Conservation (phyloP, 805 yeast genomes). For the Metschnikowia continentalis region DNA sequence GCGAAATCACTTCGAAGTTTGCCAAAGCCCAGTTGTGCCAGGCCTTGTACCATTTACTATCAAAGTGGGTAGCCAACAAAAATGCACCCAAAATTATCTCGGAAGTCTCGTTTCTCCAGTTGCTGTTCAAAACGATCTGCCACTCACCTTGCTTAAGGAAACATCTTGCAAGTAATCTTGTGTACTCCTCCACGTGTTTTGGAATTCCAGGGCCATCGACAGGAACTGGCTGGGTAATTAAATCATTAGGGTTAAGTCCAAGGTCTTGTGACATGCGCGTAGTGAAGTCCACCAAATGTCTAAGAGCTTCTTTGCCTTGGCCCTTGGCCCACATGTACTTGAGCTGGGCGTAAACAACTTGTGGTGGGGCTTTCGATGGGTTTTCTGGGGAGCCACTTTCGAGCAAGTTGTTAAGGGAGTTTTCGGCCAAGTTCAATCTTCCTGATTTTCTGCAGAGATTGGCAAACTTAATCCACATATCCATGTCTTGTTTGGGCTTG, state of each 20-base stretch:
- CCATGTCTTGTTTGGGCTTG: slow-evolving; percentile 94
- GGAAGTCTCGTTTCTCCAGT: slow-evolving; percentile 74
- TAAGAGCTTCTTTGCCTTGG: slow-evolving; percentile 77
- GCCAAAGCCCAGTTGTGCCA: slow-evolving; percentile 99
- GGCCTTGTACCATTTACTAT: slow-evolving; percentile 91
- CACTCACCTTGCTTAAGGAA: slow-evolving; percentile 98
- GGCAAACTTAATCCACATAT: slow-evolving; percentile 97
- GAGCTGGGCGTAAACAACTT: slow-evolving; percentile 93
- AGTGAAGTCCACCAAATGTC: slow-evolving; percentile 84
- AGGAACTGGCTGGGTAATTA: slow-evolving; percentile 82
- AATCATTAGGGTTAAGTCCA: slow-evolving; percentile 80
- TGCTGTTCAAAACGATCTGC: slow-evolving; percentile 77
- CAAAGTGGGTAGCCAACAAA: slow-evolving; percentile 91
- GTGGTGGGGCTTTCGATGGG: slow-evolving; percentile 86
- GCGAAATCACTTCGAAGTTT: slow-evolving; percentile 88
- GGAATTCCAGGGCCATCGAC: slow-evolving; percentile 66
- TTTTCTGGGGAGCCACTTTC: slow-evolving; percentile 65
- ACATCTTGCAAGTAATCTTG: slow-evolving; percentile 85
- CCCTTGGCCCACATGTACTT: slow-evolving; percentile 98
- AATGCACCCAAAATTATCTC: slow-evolving; percentile 89
- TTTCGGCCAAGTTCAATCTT: slow-evolving; percentile 86
- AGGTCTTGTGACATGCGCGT: slow-evolving; percentile 85
- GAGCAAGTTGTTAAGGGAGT: slow-evolving; percentile 73
- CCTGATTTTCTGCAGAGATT: slow-evolving; percentile 93
- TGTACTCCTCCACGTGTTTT: slow-evolving; percentile 75